Evolutionary conservation across 1,284 basidiomycete species (phyloP), one percentile per base, ranked within the genome.

Genomic region (Melampsora larici-populina): DNA sequence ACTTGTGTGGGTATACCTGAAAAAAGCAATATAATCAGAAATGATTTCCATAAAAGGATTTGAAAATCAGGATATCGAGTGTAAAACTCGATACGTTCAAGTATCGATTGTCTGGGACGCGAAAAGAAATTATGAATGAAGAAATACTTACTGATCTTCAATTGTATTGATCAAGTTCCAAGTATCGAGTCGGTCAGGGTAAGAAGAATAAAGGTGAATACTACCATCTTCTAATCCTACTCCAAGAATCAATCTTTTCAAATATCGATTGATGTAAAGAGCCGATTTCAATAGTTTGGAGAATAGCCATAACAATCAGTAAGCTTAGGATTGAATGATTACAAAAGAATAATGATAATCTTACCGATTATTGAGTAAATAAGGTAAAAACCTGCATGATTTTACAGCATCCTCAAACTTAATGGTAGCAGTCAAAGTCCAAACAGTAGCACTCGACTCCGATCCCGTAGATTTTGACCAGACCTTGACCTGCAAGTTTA

Each of bases 161-260:
- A 55, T 21, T 7, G 51, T 26, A 55, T 17, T 26, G 15, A 55
- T 26, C 24, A 55, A 55, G 18, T 55, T 21, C 51, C 51, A 55
- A 55, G 51, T 26, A 55, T 55, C 21, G 18, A 26, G 51, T 21
- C 18, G 51, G 7, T 55, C 51, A 55, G 51, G 51, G 15, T 55
- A 26, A 13, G 51, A 21, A 5, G 51, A 55, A 63, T 76, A 76
- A 36, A 76, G 43, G 21, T 31, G 26, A 51, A 76, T 68, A 31
- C 26, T 29, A 55, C 73, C 73, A 49, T 76, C 66, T 48, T 76
- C 73, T 55, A 76, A 69, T 26, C 73, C 73, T 36, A 76, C 55
- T 18, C 33, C 73, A 40, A 76, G 40, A 60, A 76, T 36, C 51
- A 76, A 66, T 29, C 73, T 76, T 29, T 21, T 36, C 18, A n/a